Percentiles rank a stretch among this genome's conserved stretches.
Conservation (phyloP, 352 stramenopile genomes). For the Phytopythium delawarense region DNA sequence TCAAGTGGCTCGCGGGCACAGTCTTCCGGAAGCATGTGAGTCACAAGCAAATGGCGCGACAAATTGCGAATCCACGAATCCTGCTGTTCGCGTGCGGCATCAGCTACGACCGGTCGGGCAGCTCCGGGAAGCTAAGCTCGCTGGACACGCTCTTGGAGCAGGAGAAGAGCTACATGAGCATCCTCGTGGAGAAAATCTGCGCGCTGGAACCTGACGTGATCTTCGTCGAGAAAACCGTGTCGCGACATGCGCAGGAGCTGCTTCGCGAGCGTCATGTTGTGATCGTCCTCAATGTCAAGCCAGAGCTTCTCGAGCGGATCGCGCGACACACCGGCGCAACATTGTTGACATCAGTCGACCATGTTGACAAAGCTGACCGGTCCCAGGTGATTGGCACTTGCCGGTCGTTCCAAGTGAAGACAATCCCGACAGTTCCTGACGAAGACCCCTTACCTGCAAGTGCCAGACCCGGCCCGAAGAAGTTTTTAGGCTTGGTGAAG, state of each 20-base stretch:
- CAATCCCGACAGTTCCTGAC: conserved; percentile 35
- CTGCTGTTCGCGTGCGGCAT: conserved; percentile 95
- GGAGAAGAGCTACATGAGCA: conserved; percentile 97
- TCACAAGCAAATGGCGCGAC: conserved; percentile 95
- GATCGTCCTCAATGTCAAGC: conserved; percentile 95
- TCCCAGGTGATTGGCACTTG: conserved; percentile 60
- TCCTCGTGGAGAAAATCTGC: conserved; percentile 96
- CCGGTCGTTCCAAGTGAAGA: conserved; percentile 64
- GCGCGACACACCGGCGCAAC: conserved; percentile 90
- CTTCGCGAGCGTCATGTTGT: conserved; percentile 88
- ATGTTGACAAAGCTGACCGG: conserved; percentile 71
- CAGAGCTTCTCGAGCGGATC: conserved; percentile 89
- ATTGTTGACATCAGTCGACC: conserved; percentile 91
- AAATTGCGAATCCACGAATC: conserved; percentile 95
- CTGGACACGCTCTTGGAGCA: conserved; percentile 95
- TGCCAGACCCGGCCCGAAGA: conserved; percentile 8
- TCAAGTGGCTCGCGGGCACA: conserved; percentile 93
- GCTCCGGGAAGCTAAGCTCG: conserved; percentile 87
- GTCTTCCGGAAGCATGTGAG: conserved; percentile 96
- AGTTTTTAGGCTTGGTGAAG: conserved; percentile 23
- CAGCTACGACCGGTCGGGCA: conserved; percentile 91
- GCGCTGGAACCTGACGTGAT: conserved; percentile 94
- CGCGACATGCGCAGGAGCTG: conserved; percentile 91
- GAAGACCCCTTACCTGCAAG: conserved; percentile 25
- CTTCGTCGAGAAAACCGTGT: conserved; percentile 90